These are phyloP conservation scores for Phytopythium chamaehyphon DNA, from an alignment of 352 stramenopile species.

Conservation along the genomic window DNA sequence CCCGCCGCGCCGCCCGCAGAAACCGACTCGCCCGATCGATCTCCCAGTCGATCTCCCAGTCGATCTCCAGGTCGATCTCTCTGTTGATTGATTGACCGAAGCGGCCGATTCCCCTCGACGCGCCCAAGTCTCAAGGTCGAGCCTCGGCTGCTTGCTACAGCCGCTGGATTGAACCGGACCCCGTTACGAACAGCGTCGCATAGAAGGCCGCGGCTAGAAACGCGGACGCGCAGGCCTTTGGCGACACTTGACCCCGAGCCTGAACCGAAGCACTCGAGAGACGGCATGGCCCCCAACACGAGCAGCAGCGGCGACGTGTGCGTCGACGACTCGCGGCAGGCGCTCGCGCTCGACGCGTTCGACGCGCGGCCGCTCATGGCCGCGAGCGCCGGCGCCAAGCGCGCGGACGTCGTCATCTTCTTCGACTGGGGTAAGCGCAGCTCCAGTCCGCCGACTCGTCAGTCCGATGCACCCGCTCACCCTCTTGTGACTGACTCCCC, in stretches of 20 bases:
- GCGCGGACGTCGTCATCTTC: slow-evolving; percentile 70
- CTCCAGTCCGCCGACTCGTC: slow-evolving; percentile 1
- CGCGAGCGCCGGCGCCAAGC: slow-evolving; percentile 23
- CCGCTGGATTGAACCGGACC: too few relatives aligned
- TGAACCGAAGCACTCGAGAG: neutral
- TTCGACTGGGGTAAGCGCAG: slow-evolving; percentile 74
- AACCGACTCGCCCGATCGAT: slow-evolving; percentile 5
- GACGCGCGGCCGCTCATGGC: slow-evolving; percentile 35
- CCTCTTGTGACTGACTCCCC: slow-evolving; percentile 8
- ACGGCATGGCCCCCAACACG: slow-evolving; percentile 57
- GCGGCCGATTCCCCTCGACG: too few relatives aligned
- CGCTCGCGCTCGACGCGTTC: slow-evolving; percentile 46
- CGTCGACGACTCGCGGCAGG: slow-evolving; percentile 46
- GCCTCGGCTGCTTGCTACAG: too few relatives aligned
- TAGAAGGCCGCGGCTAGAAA: neutral
- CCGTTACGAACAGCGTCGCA: too few relatives aligned
- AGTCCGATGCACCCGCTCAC: neutral
- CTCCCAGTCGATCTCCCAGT: slow-evolving; percentile 2
- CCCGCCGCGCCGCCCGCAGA: neutral
- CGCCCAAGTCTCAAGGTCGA: too few relatives aligned
- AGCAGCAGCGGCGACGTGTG: slow-evolving; percentile 49
- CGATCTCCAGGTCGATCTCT: neutral
- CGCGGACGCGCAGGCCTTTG: neutral
- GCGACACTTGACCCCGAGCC: too few relatives aligned
- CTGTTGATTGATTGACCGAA: too few relatives aligned